Evolutionary conservation across 2,329 filamentous ascomycete genomes (phyloP).

Genomic region (Periconia macrospinosa): DNA sequence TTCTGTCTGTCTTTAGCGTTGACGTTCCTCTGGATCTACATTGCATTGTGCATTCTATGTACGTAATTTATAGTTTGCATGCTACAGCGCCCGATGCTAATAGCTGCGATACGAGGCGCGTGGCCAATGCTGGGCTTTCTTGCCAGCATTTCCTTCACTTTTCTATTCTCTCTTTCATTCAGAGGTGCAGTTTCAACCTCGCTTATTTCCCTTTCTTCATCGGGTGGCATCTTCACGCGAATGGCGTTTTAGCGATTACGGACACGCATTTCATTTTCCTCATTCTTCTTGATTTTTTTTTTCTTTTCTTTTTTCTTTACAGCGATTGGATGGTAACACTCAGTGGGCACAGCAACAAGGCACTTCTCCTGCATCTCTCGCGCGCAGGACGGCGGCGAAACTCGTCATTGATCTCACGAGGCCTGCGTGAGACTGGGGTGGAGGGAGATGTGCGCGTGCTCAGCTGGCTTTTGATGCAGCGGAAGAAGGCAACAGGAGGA

Average conservation of each 20-base stretch:
- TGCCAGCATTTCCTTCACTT: background rate
- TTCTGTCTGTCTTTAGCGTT: background rate
- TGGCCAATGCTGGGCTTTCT: background rate
- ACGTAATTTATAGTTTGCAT: conserved; percentile 16
- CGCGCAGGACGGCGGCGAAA: background rate
- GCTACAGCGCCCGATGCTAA: background rate
- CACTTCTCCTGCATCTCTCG: background rate
- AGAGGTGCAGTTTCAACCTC: background rate
- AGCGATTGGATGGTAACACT: background rate
- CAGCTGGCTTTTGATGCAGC: conserved; percentile 7
- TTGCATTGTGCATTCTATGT: conserved; percentile 8
- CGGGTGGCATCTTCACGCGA: background rate
- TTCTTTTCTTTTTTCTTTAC: background rate
- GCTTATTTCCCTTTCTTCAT: background rate
- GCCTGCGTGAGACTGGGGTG: background rate
- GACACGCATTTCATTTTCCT: background rate
- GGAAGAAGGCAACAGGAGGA: background rate
- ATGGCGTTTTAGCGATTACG: conserved; percentile 1
- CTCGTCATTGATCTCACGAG: background rate
- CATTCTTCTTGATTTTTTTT: background rate
- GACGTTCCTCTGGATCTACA: background rate
- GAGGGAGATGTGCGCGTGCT: conserved; percentile 2
- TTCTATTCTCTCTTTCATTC: background rate
- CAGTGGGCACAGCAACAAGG: background rate
- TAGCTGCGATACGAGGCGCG: background rate